These are phyloP conservation scores for Aspergillus candidus DNA, from an alignment of 2,329 filamentous ascomycete genomes.

Conservation along the genomic window DNA sequence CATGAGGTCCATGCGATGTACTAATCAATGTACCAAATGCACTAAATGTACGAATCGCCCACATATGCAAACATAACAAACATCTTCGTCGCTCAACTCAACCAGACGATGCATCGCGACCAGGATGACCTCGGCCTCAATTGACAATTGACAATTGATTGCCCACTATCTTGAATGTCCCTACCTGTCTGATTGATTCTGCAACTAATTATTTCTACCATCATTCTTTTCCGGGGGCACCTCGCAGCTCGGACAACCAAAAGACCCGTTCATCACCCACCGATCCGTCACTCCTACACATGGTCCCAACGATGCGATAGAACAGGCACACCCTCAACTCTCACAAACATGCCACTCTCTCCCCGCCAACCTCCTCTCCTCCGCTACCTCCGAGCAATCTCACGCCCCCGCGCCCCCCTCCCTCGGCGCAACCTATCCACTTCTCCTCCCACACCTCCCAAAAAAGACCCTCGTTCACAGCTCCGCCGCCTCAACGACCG, in stretches of 20 bases:
- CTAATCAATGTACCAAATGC: too few species aligned
- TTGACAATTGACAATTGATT: too few species aligned
- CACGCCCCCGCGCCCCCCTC: constrained; percentile 7
- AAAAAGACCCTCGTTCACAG: constrained; percentile 26
- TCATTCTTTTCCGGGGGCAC: too few species aligned
- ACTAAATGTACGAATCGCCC: too few species aligned
- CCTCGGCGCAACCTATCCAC: constrained; percentile 20
- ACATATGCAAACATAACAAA: constrained; percentile 11
- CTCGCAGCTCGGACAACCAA: too few species aligned
- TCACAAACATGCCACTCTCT: not conserved
- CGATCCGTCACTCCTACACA: not conserved
- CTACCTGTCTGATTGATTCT: too few species aligned
- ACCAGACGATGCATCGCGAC: not conserved
- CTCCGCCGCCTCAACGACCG: constrained; percentile 37
- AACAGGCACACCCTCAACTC: constrained; percentile 1
- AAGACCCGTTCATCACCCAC: not conserved
- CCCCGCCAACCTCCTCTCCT: not conserved
- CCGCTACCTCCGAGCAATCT: constrained; percentile 9
- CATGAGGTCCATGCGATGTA: too few species aligned
- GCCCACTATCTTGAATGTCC: too few species aligned
- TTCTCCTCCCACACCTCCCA: constrained; percentile 11
- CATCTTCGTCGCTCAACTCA: not conserved
- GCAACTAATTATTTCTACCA: too few species aligned
- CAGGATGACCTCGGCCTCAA: too few species aligned
- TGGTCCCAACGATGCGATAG: too few species aligned